Evolutionary conservation across 2,329 filamentous ascomycete genomes (phyloP), one percentile per base, ranked within the genome.

Genomic region (Grosmannia serpens): DNA sequence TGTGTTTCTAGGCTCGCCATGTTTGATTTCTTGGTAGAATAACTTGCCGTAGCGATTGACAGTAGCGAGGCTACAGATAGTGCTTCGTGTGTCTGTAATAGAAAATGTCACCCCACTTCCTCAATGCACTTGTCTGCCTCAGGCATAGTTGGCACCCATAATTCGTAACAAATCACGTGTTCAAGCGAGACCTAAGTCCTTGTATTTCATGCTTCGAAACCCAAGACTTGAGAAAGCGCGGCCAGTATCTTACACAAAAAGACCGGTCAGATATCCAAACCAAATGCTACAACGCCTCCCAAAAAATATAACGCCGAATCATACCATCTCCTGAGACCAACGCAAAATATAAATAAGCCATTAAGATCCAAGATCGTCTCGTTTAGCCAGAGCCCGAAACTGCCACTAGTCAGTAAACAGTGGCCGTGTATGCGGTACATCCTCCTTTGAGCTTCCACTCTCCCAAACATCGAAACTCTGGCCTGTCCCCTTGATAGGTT

Each of bases 381-480:
- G 38, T 20, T 20, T 6, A 41, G 38, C 17, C 15, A 20, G 38
- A 41, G 4, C 15, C 38, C 3, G 6, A 41, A 41, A 20, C 38
- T 17, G n/a, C 17, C 17, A 20, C 9, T n/a, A 2, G 4, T 26
- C 8, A 52, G 3, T 31, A 11, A 27, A 50, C 17, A 20, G 38
- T 6, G 38, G 38, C 17, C 5, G 38, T 20, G 38, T 17, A 20
- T 11, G 6, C 31, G 35, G 4, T 3, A 33, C 31, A 44, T 70
- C 66, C 58, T 82, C 85, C 63, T 82, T 81, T 29, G 79, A 78
- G 69, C 83, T 87, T 29, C 77, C 79, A 66, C 84, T 88, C 70
- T 88, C 86, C 85, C 85, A 88, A 20, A 89, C 76, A 65, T 87
- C 83, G 65, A 88, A 83, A 67, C 71, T 77, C 64, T 84, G 80